Conservation (phyloP, 441 rosid genomes). For the Eugenia klotzschiana region DNA sequence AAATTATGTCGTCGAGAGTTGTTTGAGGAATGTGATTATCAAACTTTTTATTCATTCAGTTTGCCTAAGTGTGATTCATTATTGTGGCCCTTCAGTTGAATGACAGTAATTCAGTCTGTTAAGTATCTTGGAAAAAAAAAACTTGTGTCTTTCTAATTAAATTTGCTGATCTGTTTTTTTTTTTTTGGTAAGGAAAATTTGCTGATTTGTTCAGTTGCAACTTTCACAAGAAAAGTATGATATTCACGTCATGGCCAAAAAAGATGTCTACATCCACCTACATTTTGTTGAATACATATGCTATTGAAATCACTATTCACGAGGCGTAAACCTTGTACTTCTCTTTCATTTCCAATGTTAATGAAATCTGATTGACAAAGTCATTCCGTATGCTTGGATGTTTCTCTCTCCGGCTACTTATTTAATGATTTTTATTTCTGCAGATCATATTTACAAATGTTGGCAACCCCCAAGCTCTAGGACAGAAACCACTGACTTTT, state of each 20-base stretch:
- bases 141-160: not conserved
- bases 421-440: conserved; percentile 3
- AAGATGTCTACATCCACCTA: not conserved
- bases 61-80: not conserved
- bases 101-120: not conserved
- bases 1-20: not conserved
- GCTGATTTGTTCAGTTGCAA: not conserved
- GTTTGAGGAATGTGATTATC: not conserved
- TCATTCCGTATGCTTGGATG: not conserved
- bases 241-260: not conserved
- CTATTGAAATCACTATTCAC: not conserved
- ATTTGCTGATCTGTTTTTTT: no score
- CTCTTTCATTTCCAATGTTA: not conserved
- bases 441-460: conserved; percentile 96
- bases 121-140: not conserved
- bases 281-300: not conserved
- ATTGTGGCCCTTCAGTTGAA: not conserved
- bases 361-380: not conserved
- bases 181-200: no score
- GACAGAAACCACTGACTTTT: conserved; percentile 84
- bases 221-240: not conserved
- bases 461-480: conserved; percentile 95
- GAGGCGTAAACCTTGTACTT: not conserved
- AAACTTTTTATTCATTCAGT: not conserved
- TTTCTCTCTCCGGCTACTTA: not conserved